Conservation (phyloP, 2,329 filamentous ascomycete genomes). For the Xylariales sp. region DNA sequence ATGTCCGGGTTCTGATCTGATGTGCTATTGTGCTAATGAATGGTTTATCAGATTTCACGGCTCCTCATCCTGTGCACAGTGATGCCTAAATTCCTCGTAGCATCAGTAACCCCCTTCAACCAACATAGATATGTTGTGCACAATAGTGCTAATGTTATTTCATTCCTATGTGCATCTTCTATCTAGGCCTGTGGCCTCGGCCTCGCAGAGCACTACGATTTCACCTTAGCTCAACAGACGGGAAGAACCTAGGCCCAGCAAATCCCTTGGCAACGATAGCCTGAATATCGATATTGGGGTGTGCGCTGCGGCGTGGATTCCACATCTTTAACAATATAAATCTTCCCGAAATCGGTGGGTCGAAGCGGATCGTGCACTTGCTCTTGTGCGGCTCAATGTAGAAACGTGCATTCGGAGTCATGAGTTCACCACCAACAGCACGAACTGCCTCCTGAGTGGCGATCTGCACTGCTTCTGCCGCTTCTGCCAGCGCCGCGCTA, state of each 20-base stretch:
- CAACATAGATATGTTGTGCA: slow-evolving; percentile 1
- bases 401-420: slow-evolving; percentile 83
- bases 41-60: not conserved
- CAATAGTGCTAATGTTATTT: slow-evolving; percentile 8
- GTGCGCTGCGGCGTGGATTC: slow-evolving; percentile 75
- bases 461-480: slow-evolving; percentile 61
- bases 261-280: slow-evolving; percentile 86
- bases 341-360: slow-evolving; percentile 82
- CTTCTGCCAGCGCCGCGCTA: slow-evolving; percentile 53
- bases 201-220: not conserved
- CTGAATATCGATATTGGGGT: slow-evolving; percentile 87
- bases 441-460: slow-evolving; percentile 68
- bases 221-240: slow-evolving; percentile 72
- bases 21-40: not conserved
- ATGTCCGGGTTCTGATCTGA: not conserved
- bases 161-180: slow-evolving; percentile 9
- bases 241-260: slow-evolving; percentile 87
- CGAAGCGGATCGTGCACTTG: slow-evolving; percentile 87
- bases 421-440: slow-evolving; percentile 68
- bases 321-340: slow-evolving; percentile 92
- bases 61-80: not conserved
- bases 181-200: not conserved
- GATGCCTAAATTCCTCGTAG: slow-evolving; percentile 1
- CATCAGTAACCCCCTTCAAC: not conserved
- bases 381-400: slow-evolving; percentile 84